A percentile compares a stretch with the other conserved stretches of the same genome.
phyloP scores from a whole-genome alignment of 2,329 filamentous ascomycete genomes.

The Helotiales sp. region DNA sequence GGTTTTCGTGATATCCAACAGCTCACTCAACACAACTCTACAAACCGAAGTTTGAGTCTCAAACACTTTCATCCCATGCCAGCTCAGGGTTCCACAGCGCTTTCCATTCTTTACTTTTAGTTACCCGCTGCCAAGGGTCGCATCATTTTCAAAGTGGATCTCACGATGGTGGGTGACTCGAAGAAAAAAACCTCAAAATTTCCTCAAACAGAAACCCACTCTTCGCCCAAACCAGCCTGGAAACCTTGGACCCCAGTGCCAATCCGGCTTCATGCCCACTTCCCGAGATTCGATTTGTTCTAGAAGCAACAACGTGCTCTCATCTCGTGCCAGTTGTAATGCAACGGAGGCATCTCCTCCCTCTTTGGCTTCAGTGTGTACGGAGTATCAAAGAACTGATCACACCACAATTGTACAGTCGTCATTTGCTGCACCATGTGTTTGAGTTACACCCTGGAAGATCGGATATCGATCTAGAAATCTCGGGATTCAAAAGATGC shows the following conservation, averaged over 20 bases:
- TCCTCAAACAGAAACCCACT: slow-evolving; percentile 9
- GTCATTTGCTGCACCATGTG: not conserved
- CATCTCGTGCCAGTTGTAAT: too few relatives aligned
- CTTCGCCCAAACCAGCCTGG: too few relatives aligned
- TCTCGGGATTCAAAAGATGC: not conserved
- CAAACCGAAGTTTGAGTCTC: not conserved
- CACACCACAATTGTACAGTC: not conserved
- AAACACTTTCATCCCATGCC: not conserved
- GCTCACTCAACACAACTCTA: not conserved
- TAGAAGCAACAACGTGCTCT: not conserved
- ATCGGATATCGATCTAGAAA: not conserved
- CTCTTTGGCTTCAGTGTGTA: not conserved
- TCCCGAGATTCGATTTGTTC: not conserved
- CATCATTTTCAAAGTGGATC: slow-evolving; percentile 8
- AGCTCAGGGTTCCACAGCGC: not conserved
- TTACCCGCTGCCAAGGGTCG: slow-evolving; percentile 10
- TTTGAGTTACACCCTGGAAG: not conserved
- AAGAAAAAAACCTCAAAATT: slow-evolving; percentile 12
- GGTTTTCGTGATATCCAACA: not conserved
- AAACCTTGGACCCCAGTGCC: too few relatives aligned
- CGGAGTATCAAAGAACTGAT: not conserved
- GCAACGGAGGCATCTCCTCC: not conserved
- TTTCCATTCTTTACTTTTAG: not conserved
- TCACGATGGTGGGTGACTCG: slow-evolving; percentile 16
- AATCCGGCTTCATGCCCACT: not conserved